Evolutionary conservation across 257 asterid species (phyloP).

Genomic region (Plectranthus barbatus): DNA sequence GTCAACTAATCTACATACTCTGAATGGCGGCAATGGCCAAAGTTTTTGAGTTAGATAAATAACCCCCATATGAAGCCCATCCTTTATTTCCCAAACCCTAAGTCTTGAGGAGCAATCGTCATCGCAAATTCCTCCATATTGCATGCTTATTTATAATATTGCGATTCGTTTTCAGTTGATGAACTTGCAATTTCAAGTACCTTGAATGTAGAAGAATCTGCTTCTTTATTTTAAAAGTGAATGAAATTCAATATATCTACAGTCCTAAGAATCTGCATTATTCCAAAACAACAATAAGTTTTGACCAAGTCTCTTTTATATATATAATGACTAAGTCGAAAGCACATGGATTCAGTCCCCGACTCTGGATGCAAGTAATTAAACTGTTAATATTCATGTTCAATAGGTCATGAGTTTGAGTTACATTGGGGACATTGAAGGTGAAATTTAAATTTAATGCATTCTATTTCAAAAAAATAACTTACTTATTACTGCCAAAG

Average conservation of each 20-base stretch:
- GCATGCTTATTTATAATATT: not conserved
- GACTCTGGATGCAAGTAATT: too few species aligned
- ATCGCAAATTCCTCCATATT: not conserved
- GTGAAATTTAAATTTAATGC: too few species aligned
- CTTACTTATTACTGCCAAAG: not conserved
- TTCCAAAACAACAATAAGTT: not conserved
- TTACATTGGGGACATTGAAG: too few species aligned
- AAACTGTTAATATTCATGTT: too few species aligned
- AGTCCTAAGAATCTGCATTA: not conserved
- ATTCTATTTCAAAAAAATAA: too few species aligned
- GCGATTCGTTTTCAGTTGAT: not conserved
- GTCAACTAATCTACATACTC: too few species aligned
- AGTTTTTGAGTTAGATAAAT: too few species aligned
- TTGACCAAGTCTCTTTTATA: not conserved
- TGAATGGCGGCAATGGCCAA: too few species aligned
- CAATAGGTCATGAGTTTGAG: too few species aligned
- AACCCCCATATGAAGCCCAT: too few species aligned
- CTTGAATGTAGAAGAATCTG: not conserved
- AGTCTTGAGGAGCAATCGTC: not conserved
- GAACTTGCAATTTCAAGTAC: not conserved
- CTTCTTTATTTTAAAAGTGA: too few species aligned
- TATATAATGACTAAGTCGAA: not conserved
- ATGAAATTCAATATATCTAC: not conserved
- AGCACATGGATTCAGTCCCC: conserved; percentile 7
- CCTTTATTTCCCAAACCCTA: not conserved